Evolutionary conservation across 148 eudicot genomes (phyloP), one percentile per base, ranked within the genome.

Genomic region (Rhododendron henanense): DNA sequence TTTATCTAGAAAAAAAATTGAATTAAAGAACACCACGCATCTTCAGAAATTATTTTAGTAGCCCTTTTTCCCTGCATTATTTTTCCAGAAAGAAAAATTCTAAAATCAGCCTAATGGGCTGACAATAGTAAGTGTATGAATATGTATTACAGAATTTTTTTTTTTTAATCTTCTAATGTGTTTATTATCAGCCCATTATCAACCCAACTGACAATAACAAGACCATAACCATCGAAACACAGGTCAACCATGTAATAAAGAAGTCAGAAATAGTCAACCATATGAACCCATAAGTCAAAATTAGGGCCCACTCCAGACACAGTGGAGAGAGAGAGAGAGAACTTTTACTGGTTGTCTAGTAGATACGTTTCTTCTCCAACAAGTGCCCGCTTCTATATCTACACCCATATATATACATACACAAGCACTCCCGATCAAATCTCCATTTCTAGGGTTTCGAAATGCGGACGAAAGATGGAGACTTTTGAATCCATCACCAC

Each of bases 401-500:
- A 39, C 63, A 82, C 39, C 25, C 28, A 4, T 16, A 39, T 15
- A 16, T 13, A 16, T 13, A 15, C 14, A 4, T 18, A 15, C 9
- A 14, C 14, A 33, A 9, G 7, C 41, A 48, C 51, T 48, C 39
- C 23, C 7, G 77, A 14, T 51, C 7, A 37, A 67, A 65, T 83
- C 45, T 67, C 74, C 33, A 69, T 41, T n/a, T 6, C 61, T 35
- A 45, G 61, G 85, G 85, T 69, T 83, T 47, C 31, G 59, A 44
- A 48, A 83, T 83, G 59, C 10, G 61, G 61, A 47, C 19, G 85
- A n/a, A n/a, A 48, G 15, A 82, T 82, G 84, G 84, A 82, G 41
- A 14, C 51, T 63, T 23, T 21, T 39, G 65, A 59, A 59, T 6
- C 65, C 44, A 47, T 1, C 53, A 41, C 23, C 16, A 39, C 10